phyloP scores from a whole-genome alignment of 2,329 filamentous ascomycete species.

The Fusarium siculi region DNA sequence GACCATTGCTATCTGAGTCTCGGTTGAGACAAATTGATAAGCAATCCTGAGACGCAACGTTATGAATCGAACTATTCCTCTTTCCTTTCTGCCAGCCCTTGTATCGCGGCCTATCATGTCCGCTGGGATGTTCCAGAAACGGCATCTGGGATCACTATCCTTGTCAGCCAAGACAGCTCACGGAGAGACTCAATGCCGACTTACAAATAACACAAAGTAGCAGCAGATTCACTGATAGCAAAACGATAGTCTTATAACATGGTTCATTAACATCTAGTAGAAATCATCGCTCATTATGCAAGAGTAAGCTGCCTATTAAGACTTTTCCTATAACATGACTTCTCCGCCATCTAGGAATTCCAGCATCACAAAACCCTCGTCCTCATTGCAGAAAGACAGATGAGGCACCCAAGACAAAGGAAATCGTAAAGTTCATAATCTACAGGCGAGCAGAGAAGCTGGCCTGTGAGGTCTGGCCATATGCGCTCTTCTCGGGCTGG shows the following conservation, averaged over 20 bases:
- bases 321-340: conserved; percentile 5
- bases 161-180: neutral
- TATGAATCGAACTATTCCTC: neutral
- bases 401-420: neutral
- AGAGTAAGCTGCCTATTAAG: conserved; percentile 17
- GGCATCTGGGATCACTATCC: neutral
- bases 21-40: neutral
- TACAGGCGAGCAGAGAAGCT: conserved; percentile 31
- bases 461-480: conserved; percentile 6
- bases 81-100: neutral
- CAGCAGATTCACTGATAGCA: neutral
- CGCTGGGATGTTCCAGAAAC: neutral
- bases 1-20: no score
- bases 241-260: neutral
- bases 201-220: neutral
- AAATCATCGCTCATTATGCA: conserved; percentile 28
- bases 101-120: neutral
- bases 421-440: conserved; percentile 14
- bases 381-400: neutral
- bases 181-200: neutral
- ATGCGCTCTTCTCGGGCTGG: conserved; percentile 29
- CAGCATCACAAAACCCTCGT: neutral
- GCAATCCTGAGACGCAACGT: neutral
- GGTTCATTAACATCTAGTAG: conserved; percentile 22
- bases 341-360: neutral